Evolutionary conservation across 768 basidiomycete species (phyloP).

Genomic region (Boletellus ananas): DNA sequence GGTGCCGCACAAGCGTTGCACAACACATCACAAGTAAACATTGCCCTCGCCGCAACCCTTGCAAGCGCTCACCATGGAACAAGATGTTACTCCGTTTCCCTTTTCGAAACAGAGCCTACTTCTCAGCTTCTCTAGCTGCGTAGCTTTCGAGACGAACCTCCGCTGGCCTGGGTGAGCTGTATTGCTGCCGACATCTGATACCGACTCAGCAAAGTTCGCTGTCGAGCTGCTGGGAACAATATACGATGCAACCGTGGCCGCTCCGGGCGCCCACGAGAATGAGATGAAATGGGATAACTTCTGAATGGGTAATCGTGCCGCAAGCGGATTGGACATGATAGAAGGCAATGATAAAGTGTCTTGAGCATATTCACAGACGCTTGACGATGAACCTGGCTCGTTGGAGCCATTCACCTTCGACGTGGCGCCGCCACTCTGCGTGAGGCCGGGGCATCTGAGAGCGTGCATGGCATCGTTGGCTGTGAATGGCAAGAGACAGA

Average conservation of each 20-base stretch:
- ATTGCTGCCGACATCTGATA: slow-evolving; percentile 6
- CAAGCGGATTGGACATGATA: slow-evolving; percentile 49
- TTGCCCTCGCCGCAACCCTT: slow-evolving; percentile 23
- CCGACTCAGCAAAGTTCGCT: slow-evolving; percentile 9
- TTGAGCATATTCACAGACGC: slow-evolving; percentile 26
- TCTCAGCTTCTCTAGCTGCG: slow-evolving; percentile 63
- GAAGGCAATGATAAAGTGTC: slow-evolving; percentile 41
- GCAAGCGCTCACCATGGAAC: slow-evolving; percentile 27
- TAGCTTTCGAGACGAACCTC: slow-evolving; percentile 58
- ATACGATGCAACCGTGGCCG: slow-evolving; percentile 25
- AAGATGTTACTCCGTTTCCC: slow-evolving; percentile 14
- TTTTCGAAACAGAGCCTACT: slow-evolving; percentile 46
- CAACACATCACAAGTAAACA: slow-evolving; percentile 27
- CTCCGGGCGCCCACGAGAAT: slow-evolving; percentile 47
- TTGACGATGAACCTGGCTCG: slow-evolving; percentile 13
- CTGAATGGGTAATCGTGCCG: slow-evolving; percentile 57
- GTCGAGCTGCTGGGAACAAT: slow-evolving; percentile 18
- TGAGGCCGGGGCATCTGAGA: slow-evolving; percentile 39
- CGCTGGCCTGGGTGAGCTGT: slow-evolving; percentile 18
- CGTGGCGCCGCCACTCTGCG: slow-evolving; percentile 23
- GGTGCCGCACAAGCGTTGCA: not conserved
- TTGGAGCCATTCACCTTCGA: slow-evolving; percentile 31
- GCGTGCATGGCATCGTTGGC: slow-evolving; percentile 25
- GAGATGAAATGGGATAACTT: slow-evolving; percentile 60
- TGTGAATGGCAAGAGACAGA: slow-evolving; percentile 36